Evolutionary conservation across 129 eudicot genomes (phyloP).

Genomic region (Deinandra increscens): DNA sequence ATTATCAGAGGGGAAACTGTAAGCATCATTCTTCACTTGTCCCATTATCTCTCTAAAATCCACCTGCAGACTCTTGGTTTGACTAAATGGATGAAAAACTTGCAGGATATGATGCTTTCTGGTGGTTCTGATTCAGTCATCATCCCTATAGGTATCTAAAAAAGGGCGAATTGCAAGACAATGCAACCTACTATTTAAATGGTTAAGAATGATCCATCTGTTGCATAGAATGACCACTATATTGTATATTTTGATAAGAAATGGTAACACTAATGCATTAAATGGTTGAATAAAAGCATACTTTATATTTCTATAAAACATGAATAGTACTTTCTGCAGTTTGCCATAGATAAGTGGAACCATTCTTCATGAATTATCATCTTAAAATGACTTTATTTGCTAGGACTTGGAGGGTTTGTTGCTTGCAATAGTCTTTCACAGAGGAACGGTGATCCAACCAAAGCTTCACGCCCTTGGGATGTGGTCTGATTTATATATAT

Average conservation of each 20-base stretch:
- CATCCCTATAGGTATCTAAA: slow-evolving; percentile 38
- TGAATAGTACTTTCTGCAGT: neutral
- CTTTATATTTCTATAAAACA: neutral
- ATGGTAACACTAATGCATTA: neutral
- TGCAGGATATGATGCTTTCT: slow-evolving; percentile 49
- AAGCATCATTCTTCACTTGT: slow-evolving; percentile 17
- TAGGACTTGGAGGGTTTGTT: slow-evolving; percentile 49
- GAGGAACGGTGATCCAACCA: slow-evolving; percentile 43
- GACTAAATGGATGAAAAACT: slow-evolving; percentile 15
- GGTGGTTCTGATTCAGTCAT: slow-evolving; percentile 58
- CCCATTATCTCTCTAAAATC: neutral
- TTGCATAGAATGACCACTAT: no score
- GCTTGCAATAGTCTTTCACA: slow-evolving; percentile 47
- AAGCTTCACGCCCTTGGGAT: slow-evolving; percentile 59
- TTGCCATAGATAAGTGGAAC: neutral
- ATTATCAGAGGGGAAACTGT: slow-evolving; percentile 48
- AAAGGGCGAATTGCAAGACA: neutral
- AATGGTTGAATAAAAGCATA: neutral
- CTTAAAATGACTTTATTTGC: neutral
- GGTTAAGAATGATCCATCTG: no score
- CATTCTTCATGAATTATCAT: neutral
- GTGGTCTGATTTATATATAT: slow-evolving; percentile 15
- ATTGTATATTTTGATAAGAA: no score
- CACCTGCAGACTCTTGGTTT: slow-evolving; percentile 8
- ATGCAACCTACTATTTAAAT: no score